Percentiles rank a stretch among this genome's conserved stretches.
These are phyloP conservation scores for Tritrichomonas foetus DNA, from an alignment of 208 protist genomes.

Conservation along the genomic window DNA sequence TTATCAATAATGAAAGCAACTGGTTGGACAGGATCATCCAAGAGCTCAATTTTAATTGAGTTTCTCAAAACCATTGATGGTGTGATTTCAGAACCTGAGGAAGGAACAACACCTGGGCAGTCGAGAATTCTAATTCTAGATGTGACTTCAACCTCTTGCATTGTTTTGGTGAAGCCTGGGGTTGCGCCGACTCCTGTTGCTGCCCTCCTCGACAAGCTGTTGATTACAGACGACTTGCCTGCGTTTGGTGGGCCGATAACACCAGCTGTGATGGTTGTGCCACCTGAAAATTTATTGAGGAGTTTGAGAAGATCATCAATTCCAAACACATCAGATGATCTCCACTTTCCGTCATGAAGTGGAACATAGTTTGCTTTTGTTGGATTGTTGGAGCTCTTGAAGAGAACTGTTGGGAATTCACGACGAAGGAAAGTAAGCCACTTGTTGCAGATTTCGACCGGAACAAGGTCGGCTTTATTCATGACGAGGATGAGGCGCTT, in stretches of 20 bases:
- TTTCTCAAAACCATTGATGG: conserved; percentile 41
- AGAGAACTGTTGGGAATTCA: conserved; percentile 49
- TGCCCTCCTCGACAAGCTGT: conserved; percentile 44
- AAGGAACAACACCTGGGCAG: conserved; percentile 50
- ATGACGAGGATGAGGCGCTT: conserved; percentile 54
- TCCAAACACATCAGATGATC: conserved; percentile 43
- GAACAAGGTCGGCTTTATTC: conserved; percentile 58
- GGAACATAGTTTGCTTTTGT: conserved; percentile 25
- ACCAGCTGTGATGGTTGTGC: neutral
- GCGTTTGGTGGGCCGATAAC: conserved; percentile 50
- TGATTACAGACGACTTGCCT: conserved; percentile 53
- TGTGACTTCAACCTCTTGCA: conserved; percentile 47
- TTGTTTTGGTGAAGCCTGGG: conserved; percentile 44
- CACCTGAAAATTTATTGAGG: conserved; percentile 43
- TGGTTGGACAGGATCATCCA: conserved; percentile 48
- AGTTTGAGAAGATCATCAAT: conserved; percentile 46
- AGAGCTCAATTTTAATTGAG: conserved; percentile 45
- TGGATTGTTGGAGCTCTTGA: conserved; percentile 45
- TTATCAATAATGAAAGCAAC: conserved; percentile 43
- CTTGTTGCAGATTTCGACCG: conserved; percentile 46
- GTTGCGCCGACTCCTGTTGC: conserved; percentile 42
- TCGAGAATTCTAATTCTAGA: conserved; percentile 50
- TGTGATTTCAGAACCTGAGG: neutral
- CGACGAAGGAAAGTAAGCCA: conserved; percentile 51
- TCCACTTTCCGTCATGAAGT: conserved; percentile 5